These are phyloP conservation scores for Aspergillus coremiiformis DNA, from an alignment of 495 filamentous ascomycete genomes.

Conservation along the genomic window DNA sequence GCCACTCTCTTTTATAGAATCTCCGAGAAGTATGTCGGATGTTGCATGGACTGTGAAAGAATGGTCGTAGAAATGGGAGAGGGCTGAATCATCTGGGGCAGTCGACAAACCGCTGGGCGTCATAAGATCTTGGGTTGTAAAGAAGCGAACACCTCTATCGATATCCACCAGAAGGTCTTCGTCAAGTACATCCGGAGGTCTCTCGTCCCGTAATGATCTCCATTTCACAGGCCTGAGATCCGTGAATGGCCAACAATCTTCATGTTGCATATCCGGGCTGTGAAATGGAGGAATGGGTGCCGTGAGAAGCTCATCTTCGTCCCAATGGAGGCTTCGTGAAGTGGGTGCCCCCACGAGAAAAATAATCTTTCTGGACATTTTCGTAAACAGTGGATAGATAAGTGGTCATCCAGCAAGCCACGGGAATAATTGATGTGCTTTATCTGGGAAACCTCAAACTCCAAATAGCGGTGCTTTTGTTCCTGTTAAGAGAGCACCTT, in stretches of 20 bases:
- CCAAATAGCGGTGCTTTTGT: neutral
- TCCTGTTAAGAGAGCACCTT: no score
- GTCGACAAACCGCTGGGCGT: constrained; percentile 16
- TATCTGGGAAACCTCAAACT: neutral
- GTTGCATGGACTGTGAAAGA: constrained; percentile 58
- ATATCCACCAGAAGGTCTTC: constrained; percentile 5
- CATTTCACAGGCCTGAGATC: constrained; percentile 29
- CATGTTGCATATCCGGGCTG: constrained; percentile 7
- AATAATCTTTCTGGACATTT: constrained; percentile 43
- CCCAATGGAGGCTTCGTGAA: constrained; percentile 47
- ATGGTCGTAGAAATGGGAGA: constrained; percentile 65
- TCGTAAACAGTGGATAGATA: neutral
- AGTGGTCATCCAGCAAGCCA: constrained; percentile 1
- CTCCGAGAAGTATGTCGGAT: constrained; percentile 16
- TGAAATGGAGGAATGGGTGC: constrained; percentile 43
- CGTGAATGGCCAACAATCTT: constrained; percentile 1
- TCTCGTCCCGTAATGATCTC: constrained; percentile 28
- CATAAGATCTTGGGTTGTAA: constrained; percentile 37
- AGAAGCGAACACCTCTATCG: constrained; percentile 38
- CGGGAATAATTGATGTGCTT: neutral
- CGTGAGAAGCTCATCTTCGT: constrained; percentile 41
- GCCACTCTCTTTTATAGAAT: constrained; percentile 24
- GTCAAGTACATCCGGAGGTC: constrained; percentile 7
- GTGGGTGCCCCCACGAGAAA: constrained; percentile 61
- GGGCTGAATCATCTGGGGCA: constrained; percentile 29